Evolutionary conservation across 208 protist genomes (phyloP).

Genomic region (Wallacemonas sp.): DNA sequence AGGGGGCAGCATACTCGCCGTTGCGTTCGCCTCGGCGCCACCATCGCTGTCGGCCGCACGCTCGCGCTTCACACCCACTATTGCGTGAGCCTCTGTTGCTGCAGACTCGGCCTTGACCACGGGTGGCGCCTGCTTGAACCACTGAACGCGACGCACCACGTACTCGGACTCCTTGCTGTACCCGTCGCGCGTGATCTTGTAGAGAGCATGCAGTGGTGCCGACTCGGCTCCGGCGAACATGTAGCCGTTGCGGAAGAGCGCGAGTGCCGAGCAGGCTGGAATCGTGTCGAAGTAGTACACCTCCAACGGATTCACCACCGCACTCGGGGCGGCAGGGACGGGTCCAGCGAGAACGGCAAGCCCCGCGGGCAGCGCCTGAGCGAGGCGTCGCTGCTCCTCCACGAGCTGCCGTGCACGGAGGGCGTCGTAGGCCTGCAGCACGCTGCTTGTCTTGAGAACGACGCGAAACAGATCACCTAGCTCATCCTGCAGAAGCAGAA

Average conservation of each 20-base stretch:
- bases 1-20: slow-evolving; percentile 7
- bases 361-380: slow-evolving; percentile 18
- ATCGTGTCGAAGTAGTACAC: slow-evolving; percentile 99
- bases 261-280: slow-evolving; percentile 84
- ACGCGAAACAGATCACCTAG: slow-evolving; percentile 98
- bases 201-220: slow-evolving; percentile 91
- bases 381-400: slow-evolving; percentile 28
- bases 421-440: slow-evolving; percentile 80
- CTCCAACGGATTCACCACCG: slow-evolving; percentile 66
- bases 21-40: neutral
- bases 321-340: slow-evolving; percentile 7
- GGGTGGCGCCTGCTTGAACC: slow-evolving; percentile 11
- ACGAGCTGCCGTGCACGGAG: slow-evolving; percentile 39
- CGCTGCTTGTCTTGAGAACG: slow-evolving; percentile 62
- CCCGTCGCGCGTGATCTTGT: slow-evolving; percentile 92
- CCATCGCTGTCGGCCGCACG: slow-evolving; percentile 4
- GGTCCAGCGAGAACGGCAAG: slow-evolving; percentile 9
- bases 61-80: slow-evolving; percentile 26
- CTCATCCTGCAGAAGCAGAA: slow-evolving; percentile 97
- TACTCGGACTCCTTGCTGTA: slow-evolving; percentile 72
- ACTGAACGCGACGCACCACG: slow-evolving; percentile 60
- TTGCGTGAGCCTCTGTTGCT: slow-evolving; percentile 8
- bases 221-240: slow-evolving; percentile 97
- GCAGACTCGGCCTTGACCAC: slow-evolving; percentile 15
- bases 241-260: slow-evolving; percentile 94